Evolutionary conservation across 2,329 filamentous ascomycete species (phyloP).

Genomic region (Stagonosporopsis cucurbitacearum): DNA sequence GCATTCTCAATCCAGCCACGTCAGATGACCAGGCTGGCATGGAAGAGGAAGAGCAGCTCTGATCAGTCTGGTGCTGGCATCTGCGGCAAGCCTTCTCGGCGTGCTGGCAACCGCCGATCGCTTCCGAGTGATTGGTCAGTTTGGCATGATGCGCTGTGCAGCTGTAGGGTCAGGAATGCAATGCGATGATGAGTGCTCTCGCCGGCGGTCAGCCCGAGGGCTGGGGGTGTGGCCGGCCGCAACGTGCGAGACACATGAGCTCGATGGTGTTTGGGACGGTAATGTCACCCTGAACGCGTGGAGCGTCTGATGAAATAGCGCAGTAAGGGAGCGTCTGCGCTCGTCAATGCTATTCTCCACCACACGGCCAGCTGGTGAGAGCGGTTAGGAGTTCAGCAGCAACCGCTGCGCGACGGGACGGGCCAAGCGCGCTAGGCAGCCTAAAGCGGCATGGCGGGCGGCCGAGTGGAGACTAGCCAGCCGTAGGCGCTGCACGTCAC

Average conservation of each 20-base stretch:
- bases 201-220: constrained; percentile 37
- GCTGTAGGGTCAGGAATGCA: constrained; percentile 45
- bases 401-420: constrained; percentile 27
- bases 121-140: constrained; percentile 26
- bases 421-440: constrained; percentile 29
- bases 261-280: constrained; percentile 29
- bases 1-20: constrained; percentile 33
- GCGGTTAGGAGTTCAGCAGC: constrained; percentile 26
- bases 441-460: constrained; percentile 26
- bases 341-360: constrained; percentile 22
- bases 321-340: constrained; percentile 26
- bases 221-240: constrained; percentile 34
- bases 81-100: constrained; percentile 36
- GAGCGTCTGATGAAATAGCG: constrained; percentile 18
- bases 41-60: constrained; percentile 25
- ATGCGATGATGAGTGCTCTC: constrained; percentile 34
- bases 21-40: constrained; percentile 43
- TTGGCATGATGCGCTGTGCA: constrained; percentile 23
- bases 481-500: constrained; percentile 47
- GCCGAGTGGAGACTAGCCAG: constrained; percentile 32
- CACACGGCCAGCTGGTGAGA: constrained; percentile 22
- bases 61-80: constrained; percentile 37
- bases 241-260: constrained; percentile 48
- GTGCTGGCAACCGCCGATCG: constrained; percentile 20
- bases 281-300: constrained; percentile 42